Evolutionary conservation across 495 filamentous ascomycete genomes (phyloP).

Genomic region (Ascodesmis nigricans): DNA sequence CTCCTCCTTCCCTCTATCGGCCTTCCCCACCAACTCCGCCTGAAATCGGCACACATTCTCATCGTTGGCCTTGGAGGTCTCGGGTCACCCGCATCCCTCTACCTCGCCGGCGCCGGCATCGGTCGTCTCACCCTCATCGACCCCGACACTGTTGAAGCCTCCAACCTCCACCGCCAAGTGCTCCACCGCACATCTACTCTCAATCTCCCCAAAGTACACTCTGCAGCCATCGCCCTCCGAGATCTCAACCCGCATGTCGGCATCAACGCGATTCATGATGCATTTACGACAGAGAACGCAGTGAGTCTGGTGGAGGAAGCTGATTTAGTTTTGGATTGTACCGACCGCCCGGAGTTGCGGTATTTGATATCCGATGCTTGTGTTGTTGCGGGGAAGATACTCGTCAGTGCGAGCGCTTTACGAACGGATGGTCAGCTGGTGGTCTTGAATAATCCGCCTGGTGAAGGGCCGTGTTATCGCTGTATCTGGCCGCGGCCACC

Average conservation of each 20-base stretch:
- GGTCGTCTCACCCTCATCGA: conserved; percentile 70
- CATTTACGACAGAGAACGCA: conserved; percentile 26
- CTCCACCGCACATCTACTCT: conserved; percentile 48
- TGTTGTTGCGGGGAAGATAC: conserved; percentile 51
- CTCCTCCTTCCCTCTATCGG: conserved; percentile 78
- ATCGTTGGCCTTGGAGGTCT: conserved; percentile 84
- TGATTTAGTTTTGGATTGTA: conserved; percentile 74
- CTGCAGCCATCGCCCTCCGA: conserved; percentile 42
- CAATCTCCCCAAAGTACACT: conserved; percentile 63
- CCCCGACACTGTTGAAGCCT: conserved; percentile 65
- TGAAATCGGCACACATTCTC: conserved; percentile 48
- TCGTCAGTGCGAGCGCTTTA: conserved; percentile 74
- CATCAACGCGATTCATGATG: conserved; percentile 16
- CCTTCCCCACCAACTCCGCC: conserved; percentile 54
- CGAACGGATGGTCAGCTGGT: conserved; percentile 76
- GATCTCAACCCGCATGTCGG: conserved; percentile 19
- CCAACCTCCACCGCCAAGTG: conserved; percentile 87
- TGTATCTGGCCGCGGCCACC: conserved; percentile 82
- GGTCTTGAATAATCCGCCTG: conserved; percentile 44
- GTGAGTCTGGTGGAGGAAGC: conserved; percentile 27
- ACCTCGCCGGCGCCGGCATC: conserved; percentile 70
- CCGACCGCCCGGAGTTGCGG: conserved; percentile 66
- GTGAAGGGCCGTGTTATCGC: conserved; percentile 60
- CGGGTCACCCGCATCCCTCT: conserved; percentile 76
- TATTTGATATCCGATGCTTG: conserved; percentile 85